These are phyloP conservation scores for Saururus chinensis DNA, from an alignment of 164 flowering plant genomes.

Conservation along the genomic window DNA sequence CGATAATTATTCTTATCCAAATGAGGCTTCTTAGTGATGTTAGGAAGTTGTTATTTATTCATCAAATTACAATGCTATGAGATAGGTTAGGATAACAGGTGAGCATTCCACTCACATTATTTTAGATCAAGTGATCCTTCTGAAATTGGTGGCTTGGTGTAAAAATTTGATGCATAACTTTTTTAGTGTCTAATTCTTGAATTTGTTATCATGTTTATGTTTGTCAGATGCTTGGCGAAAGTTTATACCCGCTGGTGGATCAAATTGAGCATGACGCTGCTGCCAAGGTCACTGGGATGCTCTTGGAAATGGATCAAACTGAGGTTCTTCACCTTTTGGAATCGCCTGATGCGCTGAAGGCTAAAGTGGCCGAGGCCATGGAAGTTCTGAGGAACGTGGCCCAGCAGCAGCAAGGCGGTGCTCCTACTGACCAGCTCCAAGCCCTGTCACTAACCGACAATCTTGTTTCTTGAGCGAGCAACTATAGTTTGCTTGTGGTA, in stretches of 20 bases:
- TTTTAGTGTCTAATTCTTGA: background rate
- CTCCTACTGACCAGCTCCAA: conserved; percentile 44
- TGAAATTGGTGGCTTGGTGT: no score
- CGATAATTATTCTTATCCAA: no score
- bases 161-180: no score
- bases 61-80: no score
- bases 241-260: conserved; percentile 67
- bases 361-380: conserved; percentile 77
- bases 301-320: conserved; percentile 82
- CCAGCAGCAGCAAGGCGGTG: conserved; percentile 37
- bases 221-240: conserved; percentile 68
- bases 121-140: background rate
- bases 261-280: conserved; percentile 63
- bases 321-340: conserved; percentile 75
- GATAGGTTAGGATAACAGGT: no score
- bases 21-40: no score
- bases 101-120: no score
- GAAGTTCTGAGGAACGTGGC: conserved; percentile 55
- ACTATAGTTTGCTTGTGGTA: background rate
- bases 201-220: background rate
- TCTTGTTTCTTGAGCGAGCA: conserved; percentile 25
- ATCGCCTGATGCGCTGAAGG: conserved; percentile 73
- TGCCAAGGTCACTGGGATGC: conserved; percentile 85
- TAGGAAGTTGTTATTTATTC: no score
- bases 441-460: conserved; percentile 45